A percentile compares a stretch with the other conserved stretches of the same genome.
These are phyloP conservation scores for Macrotyloma uniflorum DNA, from an alignment of 306 rosid species.

Conservation along the genomic window DNA sequence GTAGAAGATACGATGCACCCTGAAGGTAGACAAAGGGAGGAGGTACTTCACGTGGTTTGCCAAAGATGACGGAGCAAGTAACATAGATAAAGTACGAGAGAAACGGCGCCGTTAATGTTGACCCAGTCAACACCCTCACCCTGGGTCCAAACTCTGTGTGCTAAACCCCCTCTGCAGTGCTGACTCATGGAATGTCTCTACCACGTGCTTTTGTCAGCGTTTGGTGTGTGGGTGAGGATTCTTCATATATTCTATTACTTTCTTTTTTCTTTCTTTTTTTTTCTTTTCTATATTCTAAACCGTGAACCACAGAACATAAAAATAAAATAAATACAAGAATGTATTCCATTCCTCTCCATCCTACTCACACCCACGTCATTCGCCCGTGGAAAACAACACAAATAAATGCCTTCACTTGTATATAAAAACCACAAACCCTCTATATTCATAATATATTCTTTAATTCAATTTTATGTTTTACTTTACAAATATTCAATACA, in stretches of 20 bases:
- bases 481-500: too few species aligned
- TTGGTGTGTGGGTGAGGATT: not conserved
- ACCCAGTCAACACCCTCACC: not conserved
- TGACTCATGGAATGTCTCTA: conserved; percentile 35
- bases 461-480: too few species aligned
- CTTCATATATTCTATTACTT: not conserved
- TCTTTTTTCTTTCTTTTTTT: not conserved
- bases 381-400: not conserved
- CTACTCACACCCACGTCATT: conserved; percentile 28
- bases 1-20: not conserved
- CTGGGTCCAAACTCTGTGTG: not conserved
- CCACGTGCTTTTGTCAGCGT: conserved; percentile 29
- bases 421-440: too few species aligned
- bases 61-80: conserved; percentile 19
- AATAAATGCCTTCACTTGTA: not conserved
- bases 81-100: not conserved
- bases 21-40: conserved; percentile 15
- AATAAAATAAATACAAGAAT: not conserved
- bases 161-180: not conserved
- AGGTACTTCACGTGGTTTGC: conserved; percentile 40
- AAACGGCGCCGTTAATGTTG: conserved; percentile 40
- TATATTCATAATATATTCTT: too few species aligned
- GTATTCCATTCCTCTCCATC: not conserved
- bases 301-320: not conserved
- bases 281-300: not conserved